Conservation (phyloP, 192 early-diverging fungal species). For the Haplosporangium gracile region DNA sequence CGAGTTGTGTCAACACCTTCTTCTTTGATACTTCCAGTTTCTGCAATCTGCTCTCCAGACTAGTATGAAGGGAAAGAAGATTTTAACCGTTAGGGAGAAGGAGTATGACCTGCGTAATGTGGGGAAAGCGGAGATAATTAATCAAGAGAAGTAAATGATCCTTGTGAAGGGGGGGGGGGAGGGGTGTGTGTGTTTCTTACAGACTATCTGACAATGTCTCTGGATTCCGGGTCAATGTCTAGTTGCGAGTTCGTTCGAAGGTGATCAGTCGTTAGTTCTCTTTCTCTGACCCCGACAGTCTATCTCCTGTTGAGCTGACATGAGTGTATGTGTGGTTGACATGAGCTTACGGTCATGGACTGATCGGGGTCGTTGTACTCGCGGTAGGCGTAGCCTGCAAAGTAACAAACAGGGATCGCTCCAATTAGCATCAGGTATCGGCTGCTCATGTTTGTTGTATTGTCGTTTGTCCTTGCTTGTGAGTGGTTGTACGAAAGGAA, state of each 20-base stretch:
- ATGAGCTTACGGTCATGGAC: slow-evolving; percentile 13
- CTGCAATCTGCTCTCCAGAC: slow-evolving; percentile 24
- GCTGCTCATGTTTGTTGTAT: slow-evolving; percentile 26
- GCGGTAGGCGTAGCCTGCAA: slow-evolving; percentile 49
- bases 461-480: neutral
- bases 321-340: neutral
- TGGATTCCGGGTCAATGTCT: slow-evolving; percentile 37
- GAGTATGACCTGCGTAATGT: no score
- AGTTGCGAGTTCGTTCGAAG: neutral
- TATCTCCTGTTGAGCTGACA: neutral
- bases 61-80: neutral
- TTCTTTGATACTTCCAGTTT: slow-evolving; percentile 31
- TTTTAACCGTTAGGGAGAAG: neutral
- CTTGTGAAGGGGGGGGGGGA: no score
- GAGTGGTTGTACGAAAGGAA: neutral
- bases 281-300: neutral
- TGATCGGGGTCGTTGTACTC: slow-evolving; percentile 47
- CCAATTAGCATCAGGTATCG: slow-evolving; percentile 41
- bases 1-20: slow-evolving; percentile 30
- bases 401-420: slow-evolving; percentile 44
- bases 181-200: slow-evolving; percentile 10
- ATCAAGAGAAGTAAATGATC: neutral
- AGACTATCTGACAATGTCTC: slow-evolving; percentile 39
- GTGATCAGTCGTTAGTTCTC: neutral
- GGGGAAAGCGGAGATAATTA: neutral